These are phyloP conservation scores for Mucor velutinosus DNA, from an alignment of 371 early-diverging fungal genomes.

Conservation along the genomic window DNA sequence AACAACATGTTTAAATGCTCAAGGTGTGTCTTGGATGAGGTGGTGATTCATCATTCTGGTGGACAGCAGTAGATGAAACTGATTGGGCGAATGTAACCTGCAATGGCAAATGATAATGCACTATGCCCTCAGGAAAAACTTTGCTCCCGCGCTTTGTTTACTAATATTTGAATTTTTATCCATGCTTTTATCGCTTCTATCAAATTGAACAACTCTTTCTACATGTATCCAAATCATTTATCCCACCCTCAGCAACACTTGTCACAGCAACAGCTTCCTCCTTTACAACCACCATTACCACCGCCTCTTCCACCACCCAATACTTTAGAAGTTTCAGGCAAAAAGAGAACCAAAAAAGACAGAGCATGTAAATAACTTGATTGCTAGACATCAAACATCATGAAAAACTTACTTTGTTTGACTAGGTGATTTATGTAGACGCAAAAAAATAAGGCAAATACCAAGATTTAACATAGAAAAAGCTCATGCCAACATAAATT, in stretches of 20 bases:
- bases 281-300: background rate
- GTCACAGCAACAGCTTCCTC: background rate
- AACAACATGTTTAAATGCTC: too few relatives aligned
- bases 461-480: background rate
- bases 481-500: background rate
- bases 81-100: background rate
- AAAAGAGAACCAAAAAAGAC: constrained; percentile 20
- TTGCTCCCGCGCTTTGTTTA: background rate
- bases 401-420: background rate
- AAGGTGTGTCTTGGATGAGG: too few relatives aligned
- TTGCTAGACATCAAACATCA: background rate
- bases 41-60: too few relatives aligned
- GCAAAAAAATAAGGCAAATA: constrained; percentile 31
- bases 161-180: background rate
- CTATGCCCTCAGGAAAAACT: background rate
- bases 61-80: background rate
- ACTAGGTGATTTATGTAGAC: constrained; percentile 30
- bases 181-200: background rate
- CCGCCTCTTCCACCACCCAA: background rate
- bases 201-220: background rate
- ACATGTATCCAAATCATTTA: background rate
- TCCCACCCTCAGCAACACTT: background rate
- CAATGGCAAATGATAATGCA: background rate
- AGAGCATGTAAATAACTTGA: constrained; percentile 23
- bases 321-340: background rate